Evolutionary conservation across 495 filamentous ascomycete genomes (phyloP).

Genomic region (Hypoxylon perforatum): DNA sequence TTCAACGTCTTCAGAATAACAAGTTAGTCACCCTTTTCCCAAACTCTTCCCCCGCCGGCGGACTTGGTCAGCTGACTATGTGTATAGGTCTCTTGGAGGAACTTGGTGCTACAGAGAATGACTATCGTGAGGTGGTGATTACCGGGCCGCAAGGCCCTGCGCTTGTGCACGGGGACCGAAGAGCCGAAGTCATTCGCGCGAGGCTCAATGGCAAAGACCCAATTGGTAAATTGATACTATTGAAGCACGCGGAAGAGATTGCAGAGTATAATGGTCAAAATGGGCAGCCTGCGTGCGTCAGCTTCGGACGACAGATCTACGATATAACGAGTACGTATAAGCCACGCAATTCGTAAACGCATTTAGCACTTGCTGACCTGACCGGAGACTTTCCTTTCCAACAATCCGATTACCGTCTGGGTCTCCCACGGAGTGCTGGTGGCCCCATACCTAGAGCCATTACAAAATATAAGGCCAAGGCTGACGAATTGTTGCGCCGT

Average conservation of each 20-base stretch:
- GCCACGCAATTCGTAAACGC: background rate
- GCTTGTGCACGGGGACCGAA: background rate
- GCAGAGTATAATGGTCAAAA: conserved; percentile 18
- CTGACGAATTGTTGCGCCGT: background rate
- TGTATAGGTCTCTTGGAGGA: background rate
- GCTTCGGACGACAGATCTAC: conserved; percentile 1
- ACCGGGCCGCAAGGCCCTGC: conserved; percentile 1
- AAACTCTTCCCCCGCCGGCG: background rate
- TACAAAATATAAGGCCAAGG: background rate
- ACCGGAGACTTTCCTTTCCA: conserved; percentile 7
- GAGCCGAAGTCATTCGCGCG: background rate
- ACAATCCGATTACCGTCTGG: background rate
- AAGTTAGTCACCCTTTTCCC: background rate
- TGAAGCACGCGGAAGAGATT: conserved; percentile 15
- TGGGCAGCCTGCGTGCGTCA: conserved; percentile 15
- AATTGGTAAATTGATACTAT: conserved; percentile 10
- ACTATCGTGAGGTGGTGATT: background rate
- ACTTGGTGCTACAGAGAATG: background rate
- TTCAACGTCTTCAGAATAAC: conserved; percentile 18
- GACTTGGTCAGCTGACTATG: background rate
- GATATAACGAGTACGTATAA: conserved; percentile 17
- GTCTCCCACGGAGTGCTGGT: conserved; percentile 3
- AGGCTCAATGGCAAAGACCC: conserved; percentile 2
- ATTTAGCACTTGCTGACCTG: conserved; percentile 1
- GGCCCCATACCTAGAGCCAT: background rate